Percentiles rank a stretch among this genome's conserved stretches.
These are phyloP conservation scores for Gamarada debralockiae DNA, from an alignment of 495 filamentous ascomycete species.

Conservation along the genomic window DNA sequence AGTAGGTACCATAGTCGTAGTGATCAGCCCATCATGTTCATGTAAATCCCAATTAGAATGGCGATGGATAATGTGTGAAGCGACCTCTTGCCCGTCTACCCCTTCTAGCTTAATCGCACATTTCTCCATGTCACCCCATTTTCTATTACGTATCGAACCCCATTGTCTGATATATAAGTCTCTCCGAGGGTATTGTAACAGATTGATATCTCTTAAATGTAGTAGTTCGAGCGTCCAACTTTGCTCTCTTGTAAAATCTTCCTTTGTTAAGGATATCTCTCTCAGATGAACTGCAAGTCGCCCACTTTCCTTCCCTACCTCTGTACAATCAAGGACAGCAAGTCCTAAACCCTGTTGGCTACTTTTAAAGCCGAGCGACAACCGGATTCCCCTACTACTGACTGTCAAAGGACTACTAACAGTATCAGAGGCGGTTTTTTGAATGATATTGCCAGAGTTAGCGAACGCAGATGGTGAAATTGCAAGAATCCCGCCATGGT, in stretches of 20 bases:
- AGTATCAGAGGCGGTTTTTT: neutral
- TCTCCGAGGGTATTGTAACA: neutral
- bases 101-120: conserved; percentile 7
- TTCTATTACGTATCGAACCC: neutral
- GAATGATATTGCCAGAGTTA: conserved; percentile 10
- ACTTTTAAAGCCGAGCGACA: conserved; percentile 2
- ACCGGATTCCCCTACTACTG: conserved; percentile 4
- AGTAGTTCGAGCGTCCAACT: neutral
- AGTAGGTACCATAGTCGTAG: neutral
- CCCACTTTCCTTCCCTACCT: conserved; percentile 6
- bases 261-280: conserved; percentile 4
- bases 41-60: neutral
- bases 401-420: conserved; percentile 1
- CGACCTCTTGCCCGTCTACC: neutral
- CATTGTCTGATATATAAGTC: conserved; percentile 5
- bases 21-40: conserved; percentile 3
- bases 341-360: neutral
- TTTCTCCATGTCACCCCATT: conserved; percentile 6
- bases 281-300: conserved; percentile 7
- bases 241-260: conserved; percentile 10
- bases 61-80: neutral
- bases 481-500: conserved; percentile 9
- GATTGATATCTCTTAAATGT: neutral
- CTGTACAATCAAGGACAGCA: conserved; percentile 10
- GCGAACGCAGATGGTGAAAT: conserved; percentile 6